Evolutionary conservation across 2,329 filamentous ascomycete genomes (phyloP).

Genomic region (Fusarium sambucinum): DNA sequence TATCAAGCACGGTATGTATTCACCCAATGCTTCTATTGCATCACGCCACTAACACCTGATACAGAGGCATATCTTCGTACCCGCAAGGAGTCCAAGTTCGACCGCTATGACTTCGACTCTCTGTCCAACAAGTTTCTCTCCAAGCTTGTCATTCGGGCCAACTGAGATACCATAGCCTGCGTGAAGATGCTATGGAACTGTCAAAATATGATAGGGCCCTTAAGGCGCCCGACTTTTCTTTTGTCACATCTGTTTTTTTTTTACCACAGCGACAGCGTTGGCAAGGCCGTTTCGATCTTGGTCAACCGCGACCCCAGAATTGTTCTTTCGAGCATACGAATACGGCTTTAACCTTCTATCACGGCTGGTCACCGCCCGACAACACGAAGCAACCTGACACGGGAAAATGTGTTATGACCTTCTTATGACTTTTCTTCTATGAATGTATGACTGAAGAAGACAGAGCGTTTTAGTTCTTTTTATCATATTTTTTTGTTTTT

Average conservation of each 20-base stretch:
- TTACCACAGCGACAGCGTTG: constrained; percentile 61
- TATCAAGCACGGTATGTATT: constrained; percentile 87
- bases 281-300: constrained; percentile 53
- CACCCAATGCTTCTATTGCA: neutral
- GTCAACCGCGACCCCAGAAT: constrained; percentile 48
- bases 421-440: constrained; percentile 55
- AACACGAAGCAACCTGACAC: constrained; percentile 51
- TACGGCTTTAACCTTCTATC: constrained; percentile 49
- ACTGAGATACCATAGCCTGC: constrained; percentile 62
- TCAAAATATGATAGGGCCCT: constrained; percentile 32
- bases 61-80: constrained; percentile 88
- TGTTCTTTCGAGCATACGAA: constrained; percentile 47
- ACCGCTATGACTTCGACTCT: constrained; percentile 92
- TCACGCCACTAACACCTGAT: constrained; percentile 39
- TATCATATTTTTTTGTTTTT: constrained; percentile 43
- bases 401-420: constrained; percentile 54
- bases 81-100: constrained; percentile 84
- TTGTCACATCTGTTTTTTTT: constrained; percentile 50
- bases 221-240: constrained; percentile 44
- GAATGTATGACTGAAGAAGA: constrained; percentile 60
- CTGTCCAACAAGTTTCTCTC: constrained; percentile 98
- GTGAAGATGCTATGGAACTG: constrained; percentile 32
- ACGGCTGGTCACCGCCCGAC: constrained; percentile 52
- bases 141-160: constrained; percentile 94
- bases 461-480: constrained; percentile 48